A percentile compares a stretch with the other conserved stretches of the same genome.
These are phyloP conservation scores for Boletus reticuloceps DNA, from an alignment of 768 basidiomycete genomes.

Conservation along the genomic window DNA sequence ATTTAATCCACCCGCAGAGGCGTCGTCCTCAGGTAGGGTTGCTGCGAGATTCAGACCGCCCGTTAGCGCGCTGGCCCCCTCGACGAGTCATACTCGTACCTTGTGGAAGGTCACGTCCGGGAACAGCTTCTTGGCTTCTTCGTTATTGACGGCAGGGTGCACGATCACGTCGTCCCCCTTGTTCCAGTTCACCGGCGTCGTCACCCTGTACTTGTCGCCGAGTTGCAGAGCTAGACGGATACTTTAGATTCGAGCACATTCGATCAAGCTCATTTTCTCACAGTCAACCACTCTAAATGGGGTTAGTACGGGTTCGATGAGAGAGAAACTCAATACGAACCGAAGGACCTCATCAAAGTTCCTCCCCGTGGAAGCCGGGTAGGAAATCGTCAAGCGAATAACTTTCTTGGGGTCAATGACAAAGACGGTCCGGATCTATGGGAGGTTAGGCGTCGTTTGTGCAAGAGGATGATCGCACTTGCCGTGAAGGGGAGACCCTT, in stretches of 20 bases:
- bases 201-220: constrained; percentile 80
- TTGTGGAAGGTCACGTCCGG: constrained; percentile 77
- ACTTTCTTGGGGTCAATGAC: constrained; percentile 96
- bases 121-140: constrained; percentile 92
- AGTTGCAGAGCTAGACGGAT: constrained; percentile 68
- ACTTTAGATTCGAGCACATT: constrained; percentile 28
- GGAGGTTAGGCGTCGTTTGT: background rate
- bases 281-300: constrained; percentile 68
- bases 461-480: background rate
- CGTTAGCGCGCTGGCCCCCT: background rate
- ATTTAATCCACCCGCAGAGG: constrained; percentile 38
- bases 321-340: constrained; percentile 24
- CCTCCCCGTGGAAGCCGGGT: constrained; percentile 94
- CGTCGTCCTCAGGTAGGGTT: constrained; percentile 90
- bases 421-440: constrained; percentile 91
- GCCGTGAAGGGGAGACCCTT: constrained; percentile 95
- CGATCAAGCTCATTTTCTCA: constrained; percentile 34
- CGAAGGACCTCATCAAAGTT: constrained; percentile 80
- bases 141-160: constrained; percentile 76
- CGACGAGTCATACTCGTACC: constrained; percentile 40
- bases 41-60: constrained; percentile 10
- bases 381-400: constrained; percentile 86
- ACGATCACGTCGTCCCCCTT: constrained; percentile 94
- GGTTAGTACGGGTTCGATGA: constrained; percentile 2
- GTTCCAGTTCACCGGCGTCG: constrained; percentile 95